Evolutionary conservation across 2,329 filamentous ascomycete species (phyloP), one percentile per base, ranked within the genome.

Genomic region (Apiospora phragmitis): DNA sequence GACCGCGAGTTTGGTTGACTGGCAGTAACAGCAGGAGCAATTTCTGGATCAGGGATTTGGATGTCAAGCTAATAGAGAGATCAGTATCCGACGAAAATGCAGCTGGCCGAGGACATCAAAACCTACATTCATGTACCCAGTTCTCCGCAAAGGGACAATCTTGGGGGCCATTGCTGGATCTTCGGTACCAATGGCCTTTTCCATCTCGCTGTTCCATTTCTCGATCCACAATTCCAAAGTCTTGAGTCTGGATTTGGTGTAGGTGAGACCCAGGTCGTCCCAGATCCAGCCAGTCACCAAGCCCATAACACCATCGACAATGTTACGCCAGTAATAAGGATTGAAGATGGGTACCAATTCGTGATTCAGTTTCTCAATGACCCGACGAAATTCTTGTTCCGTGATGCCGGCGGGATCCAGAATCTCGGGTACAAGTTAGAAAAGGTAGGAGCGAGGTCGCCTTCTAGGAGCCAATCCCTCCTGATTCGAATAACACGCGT

Each of bases 381-480:
- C 84, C 14, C 87, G 86, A 4, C 96, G 90, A 78, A 99, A 99
- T 76, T 97, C 94, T 71, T 92, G 91, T 80, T 99, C 96, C 0
- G 90, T 88, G 59, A 99, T 83, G 42, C 95, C 90, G 0, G 89
- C 90, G 0, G 94, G 94, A 74, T 98, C 95, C 9, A 99, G 85
- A 71, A 99, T 97, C 79, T 99, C 96, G 0, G 96, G 77, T 99
- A 99, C 3, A 98, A 86, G 77, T 98, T 98, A 21, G 94, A 96
- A 79, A 97, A 98, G 0, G 95, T 94, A 0, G 96, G 96, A 1
- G 95, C 95, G 38, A 97, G 84, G 80, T 99, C 96, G 45, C 95
- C 96, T 72, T 91, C 89, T 41, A 95, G 82, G 82, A 98, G 91
- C 93, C 95, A 99, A 81, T 99, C 96, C 55, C 96, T 89, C 71